Evolutionary conservation across 2,329 filamentous ascomycete species (phyloP), one percentile per base, ranked within the genome.

Genomic region (Nectriaceae sp.): DNA sequence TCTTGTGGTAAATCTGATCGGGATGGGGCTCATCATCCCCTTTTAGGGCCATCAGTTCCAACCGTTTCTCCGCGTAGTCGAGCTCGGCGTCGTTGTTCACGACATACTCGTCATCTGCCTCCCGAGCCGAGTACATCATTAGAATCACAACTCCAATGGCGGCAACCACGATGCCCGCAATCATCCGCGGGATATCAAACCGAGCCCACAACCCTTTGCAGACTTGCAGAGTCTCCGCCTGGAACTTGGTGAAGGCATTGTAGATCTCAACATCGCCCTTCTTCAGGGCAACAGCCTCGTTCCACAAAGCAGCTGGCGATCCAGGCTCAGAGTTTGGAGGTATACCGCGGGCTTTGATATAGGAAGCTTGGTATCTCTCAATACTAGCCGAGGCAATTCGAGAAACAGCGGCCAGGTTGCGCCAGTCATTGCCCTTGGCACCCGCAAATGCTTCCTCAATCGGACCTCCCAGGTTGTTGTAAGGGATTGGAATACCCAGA

Each of bases 391-490:
- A 84, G 1, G 91, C 80, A 50, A 96, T 74, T 21, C 88, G 85
- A 44, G 87, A 89, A 1, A 92, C 91, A 3, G 80, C 76, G 0
- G 89, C 89, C 36, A 99, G 74, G 56, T 89, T 94, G 40, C 83
- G 75, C 82, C 87, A 94, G 51, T 90, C 80, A 26, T 82, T 79
- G 22, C 87, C 88, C 19, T 80, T 77, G 2, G 74, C 70, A 1
- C 89, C 89, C 16, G 87, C 79, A 69, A 99, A 99, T 3, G 91
- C 92, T 70, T 99, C 94, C 57, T 96, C 89, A 53, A 99, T 97
- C 0, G 94, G 94, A 5, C 82, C 85, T 42, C 94, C 94, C 5
- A 99, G 80, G 65, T 94, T 99, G 68, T 97, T 99, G 75, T 90
- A 99, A 0, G 94, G 94, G 52, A 99, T 92, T 0, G 94, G 93